Base-by-base conservation (phyloP, 106 monocot species). In the Dendrobium huoshanense region DNA sequence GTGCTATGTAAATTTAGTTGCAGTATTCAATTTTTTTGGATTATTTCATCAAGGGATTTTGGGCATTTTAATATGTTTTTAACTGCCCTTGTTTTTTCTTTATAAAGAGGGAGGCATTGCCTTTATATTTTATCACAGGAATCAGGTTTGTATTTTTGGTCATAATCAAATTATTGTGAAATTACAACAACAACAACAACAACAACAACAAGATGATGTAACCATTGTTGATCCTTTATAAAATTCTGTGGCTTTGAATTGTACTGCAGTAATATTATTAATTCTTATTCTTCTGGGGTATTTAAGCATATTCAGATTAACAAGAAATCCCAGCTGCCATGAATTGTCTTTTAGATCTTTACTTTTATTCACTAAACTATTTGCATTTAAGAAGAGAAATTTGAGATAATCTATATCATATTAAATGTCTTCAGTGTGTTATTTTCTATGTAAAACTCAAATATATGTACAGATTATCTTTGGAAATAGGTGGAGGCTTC, bases 401-500 rank as follows among this genome's bases (percentile, higher is more conserved):
- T 45, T 72, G 37, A 41, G 41, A 72, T 72, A 41, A 27, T 72
- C 31, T 7, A 72, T 20, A 7, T 7, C 9, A 7, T 44, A 22
- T 75, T 75, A 4, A 45, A 15, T 45, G 33, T 25, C 19, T 17
- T n/a, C 37, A 43, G 41, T 75, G 11, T 43, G 42, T 18, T 10
- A 22, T 75, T 75, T 72, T 19, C 44, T 27, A 77, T 20, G 55
- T 55, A 51, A 29, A 70, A 10, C 78, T 49, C 3, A 43, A 11
- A 45, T 86, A 47, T 54, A 74, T 78, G 41, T 68, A 73, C 87
- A 98, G 97, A 83, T 89, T 79, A 98, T 98, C 81, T 98, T 98
- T 86, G 97, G 97, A 81, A 87, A 91, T 78, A 98, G 95, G 76
- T 98, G 97, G 97, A 94, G 88, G 68, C 97, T 94, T 87, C 85